A percentile compares a stretch with the other conserved stretches of the same genome.
Evolutionary conservation across 768 basidiomycete species (phyloP).

Genomic region (Cystobasidium ongulense): DNA sequence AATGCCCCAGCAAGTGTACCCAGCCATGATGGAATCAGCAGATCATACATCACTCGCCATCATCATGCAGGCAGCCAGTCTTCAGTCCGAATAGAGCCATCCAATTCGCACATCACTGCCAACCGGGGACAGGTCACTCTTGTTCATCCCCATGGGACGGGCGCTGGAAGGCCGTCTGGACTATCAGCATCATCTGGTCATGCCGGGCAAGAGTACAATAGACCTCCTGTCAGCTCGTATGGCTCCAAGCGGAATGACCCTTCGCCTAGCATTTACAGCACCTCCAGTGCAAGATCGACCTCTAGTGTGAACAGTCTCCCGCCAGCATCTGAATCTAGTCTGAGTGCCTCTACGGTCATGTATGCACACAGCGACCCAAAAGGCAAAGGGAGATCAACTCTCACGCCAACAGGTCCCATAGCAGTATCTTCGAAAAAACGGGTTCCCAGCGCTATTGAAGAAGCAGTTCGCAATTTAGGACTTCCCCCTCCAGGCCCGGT

Average conservation of each 20-base stretch:
- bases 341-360: not conserved
- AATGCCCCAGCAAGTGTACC: not conserved
- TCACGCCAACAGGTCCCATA: not conserved
- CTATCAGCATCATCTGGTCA: no score
- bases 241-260: not conserved
- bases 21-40: not conserved
- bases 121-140: not conserved
- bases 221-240: not conserved
- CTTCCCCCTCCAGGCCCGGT: not conserved
- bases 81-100: not conserved
- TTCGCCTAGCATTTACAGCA: not conserved
- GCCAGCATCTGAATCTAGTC: not conserved
- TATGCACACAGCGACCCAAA: not conserved
- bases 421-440: not conserved
- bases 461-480: constrained; percentile 2
- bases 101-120: not conserved
- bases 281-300: not conserved
- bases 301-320: not conserved
- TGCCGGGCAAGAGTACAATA: not conserved
- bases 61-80: not conserved
- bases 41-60: not conserved
- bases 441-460: not conserved
- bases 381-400: not conserved
- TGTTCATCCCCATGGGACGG: not conserved
- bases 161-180: not conserved